Percentiles rank a stretch among this genome's conserved stretches.
These are phyloP conservation scores for Fragilaria crotonensis DNA, from an alignment of 108 stramenopile genomes.

Conservation along the genomic window DNA sequence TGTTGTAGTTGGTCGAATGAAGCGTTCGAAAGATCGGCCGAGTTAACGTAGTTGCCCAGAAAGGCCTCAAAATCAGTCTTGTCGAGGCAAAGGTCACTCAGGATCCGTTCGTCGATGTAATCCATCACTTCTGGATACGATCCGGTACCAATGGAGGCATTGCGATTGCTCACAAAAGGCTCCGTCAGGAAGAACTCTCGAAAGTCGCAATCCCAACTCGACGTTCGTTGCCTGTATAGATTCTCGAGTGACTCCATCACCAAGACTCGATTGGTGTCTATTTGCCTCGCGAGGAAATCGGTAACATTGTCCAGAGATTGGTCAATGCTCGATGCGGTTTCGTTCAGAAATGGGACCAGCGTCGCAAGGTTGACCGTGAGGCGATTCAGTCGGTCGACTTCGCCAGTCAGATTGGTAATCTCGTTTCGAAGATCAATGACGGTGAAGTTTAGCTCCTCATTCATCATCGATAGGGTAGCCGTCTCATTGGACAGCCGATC, in stretches of 20 bases:
- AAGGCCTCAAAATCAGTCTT: constrained; percentile 19
- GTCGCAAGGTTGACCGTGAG: constrained; percentile 13
- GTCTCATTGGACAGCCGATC: neutral
- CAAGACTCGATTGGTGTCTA: constrained; percentile 8
- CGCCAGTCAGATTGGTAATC: constrained; percentile 12
- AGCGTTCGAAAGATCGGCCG: neutral
- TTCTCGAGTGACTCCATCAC: constrained; percentile 17
- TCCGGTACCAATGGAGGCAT: neutral
- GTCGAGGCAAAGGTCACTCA: constrained; percentile 29
- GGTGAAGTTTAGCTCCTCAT: constrained; percentile 8
- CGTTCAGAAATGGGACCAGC: constrained; percentile 31
- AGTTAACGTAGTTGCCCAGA: neutral
- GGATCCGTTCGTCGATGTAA: constrained; percentile 25
- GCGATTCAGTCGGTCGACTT: constrained; percentile 20
- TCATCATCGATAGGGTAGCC: neutral
- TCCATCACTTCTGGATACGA: constrained; percentile 8
- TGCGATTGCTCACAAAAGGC: neutral
- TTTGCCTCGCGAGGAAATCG: constrained; percentile 16
- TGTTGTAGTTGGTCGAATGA: constrained; percentile 2
- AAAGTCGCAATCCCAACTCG: constrained; percentile 29
- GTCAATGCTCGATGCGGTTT: constrained; percentile 8
- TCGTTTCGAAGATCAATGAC: constrained; percentile 14
- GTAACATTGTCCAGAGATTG: constrained; percentile 9
- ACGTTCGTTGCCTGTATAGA: constrained; percentile 15
- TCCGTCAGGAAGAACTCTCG: constrained; percentile 19